A percentile compares a stretch with the other conserved stretches of the same genome.
phyloP scores from a whole-genome alignment of 352 stramenopile genomes.

The Globisporangium sylvaticum region DNA sequence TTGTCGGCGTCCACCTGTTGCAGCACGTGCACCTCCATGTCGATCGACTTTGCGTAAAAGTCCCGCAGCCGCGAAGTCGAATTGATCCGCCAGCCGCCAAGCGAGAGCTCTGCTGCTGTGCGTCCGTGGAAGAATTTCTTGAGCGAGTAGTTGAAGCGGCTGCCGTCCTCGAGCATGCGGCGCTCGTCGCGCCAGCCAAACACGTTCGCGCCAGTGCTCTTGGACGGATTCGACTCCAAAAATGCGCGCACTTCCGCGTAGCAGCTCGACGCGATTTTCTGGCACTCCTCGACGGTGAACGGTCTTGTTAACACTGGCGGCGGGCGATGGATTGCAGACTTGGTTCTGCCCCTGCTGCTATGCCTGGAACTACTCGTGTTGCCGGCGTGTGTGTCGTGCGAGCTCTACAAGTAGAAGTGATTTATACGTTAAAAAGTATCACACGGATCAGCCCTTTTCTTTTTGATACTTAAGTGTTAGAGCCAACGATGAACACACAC shows the following conservation, averaged over 20 bases:
- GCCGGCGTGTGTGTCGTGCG: neutral
- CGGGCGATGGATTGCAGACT: neutral
- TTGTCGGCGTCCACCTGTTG: constrained; percentile 59
- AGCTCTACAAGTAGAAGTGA: neutral
- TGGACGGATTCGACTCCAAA: constrained; percentile 31
- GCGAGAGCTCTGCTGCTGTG: constrained; percentile 27
- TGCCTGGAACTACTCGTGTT: neutral
- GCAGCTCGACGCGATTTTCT: constrained; percentile 25
- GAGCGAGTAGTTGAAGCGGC: constrained; percentile 58
- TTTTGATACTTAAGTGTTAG: neutral
- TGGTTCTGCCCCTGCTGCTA: neutral
- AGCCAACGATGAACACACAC: neutral
- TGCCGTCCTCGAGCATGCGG: constrained; percentile 26
- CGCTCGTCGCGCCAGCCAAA: constrained; percentile 57
- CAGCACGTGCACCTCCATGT: constrained; percentile 31
- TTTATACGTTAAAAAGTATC: neutral
- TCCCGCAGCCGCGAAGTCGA: constrained; percentile 22
- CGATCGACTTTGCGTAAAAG: constrained; percentile 46
- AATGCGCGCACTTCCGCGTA: constrained; percentile 44
- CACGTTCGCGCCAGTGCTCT: constrained; percentile 41
- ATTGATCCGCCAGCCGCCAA: constrained; percentile 41
- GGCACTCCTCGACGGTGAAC: constrained; percentile 36
- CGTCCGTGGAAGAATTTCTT: constrained; percentile 42
- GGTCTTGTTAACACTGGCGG: neutral
- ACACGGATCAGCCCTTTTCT: neutral